Evolutionary conservation across 2,329 filamentous ascomycete genomes (phyloP), one percentile per base, ranked within the genome.

Genomic region (Alternaria longipes): DNA sequence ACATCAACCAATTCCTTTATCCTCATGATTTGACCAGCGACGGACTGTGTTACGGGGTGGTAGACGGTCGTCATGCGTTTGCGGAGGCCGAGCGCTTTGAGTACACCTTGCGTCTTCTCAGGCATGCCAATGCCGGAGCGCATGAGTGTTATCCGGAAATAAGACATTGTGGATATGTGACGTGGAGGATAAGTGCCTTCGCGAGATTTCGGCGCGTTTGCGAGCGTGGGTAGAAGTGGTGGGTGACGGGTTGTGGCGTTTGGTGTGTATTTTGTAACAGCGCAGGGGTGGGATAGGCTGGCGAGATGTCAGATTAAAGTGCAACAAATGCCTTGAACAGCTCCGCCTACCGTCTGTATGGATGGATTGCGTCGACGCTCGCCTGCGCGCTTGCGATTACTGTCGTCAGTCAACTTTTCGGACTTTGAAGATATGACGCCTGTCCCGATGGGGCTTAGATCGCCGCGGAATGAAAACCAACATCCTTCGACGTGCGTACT

Each of bases 1-100:
- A 97, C 93, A 55, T 87, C 85, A 46, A 97, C 92, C 65, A 97
- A 84, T 82, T 97, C 94, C 84, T 97, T 97, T 71, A 97, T 93
- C 80, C 91, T 90, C 85, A 97, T 90, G 74, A 97, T 92, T 83
- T 96, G 93, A 76, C 94, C 94, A 9, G 94, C 94, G 64, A 92
- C 89, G 69, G 93, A 89, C 42, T 89, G 88, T 63, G 87, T 87
- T 63, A 97, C 93, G 38, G 92, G 91, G 80, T 97, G 91, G 84
- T 96, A 97, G 73, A 97, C 94, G 55, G 91, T 94, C 74, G 89
- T 89, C 86, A 90, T 89, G 73, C 94, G 91, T 78, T 91, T 92
- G 73, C 90, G 91, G 66, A 97, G 87, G 58, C 94, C 94, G 62
- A 97, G 90, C 18, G 94, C 91, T 64, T 89, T 86, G 58, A 97